These are phyloP conservation scores for Coemansia sp. DNA, from an alignment of 192 early-diverging fungal species.

Conservation along the genomic window DNA sequence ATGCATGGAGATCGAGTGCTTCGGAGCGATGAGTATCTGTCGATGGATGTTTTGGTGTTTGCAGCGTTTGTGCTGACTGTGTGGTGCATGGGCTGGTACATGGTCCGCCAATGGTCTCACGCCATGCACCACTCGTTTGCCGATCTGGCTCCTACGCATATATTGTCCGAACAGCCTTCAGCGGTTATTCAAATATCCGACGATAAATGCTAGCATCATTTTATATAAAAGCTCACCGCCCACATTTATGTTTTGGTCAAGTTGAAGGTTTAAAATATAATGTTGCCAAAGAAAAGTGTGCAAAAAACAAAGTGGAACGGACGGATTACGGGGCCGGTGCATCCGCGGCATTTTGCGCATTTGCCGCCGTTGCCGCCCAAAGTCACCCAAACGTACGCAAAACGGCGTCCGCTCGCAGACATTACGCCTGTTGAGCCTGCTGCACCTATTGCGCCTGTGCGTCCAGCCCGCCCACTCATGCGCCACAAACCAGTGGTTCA, in stretches of 20 bases:
- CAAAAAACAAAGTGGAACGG: background rate
- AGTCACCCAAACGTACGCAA: conserved; percentile 19
- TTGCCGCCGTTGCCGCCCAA: conserved; percentile 40
- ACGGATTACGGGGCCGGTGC: conserved; percentile 21
- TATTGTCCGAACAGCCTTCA: background rate
- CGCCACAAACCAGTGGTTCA: background rate
- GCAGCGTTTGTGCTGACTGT: conserved; percentile 12
- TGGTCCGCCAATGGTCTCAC: conserved; percentile 21
- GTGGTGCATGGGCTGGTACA: conserved; percentile 23
- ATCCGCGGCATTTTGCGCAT: conserved; percentile 13
- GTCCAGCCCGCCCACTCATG: background rate
- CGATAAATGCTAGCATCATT: conserved; percentile 2
- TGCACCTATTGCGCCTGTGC: background rate
- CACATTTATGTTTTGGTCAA: too few species aligned
- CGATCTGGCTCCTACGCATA: background rate
- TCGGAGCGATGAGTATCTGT: background rate
- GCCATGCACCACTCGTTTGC: background rate
- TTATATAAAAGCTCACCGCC: background rate
- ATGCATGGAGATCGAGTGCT: conserved; percentile 1
- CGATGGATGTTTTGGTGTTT: conserved; percentile 13
- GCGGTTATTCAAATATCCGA: background rate
- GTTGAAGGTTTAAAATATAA: background rate
- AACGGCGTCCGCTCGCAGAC: background rate
- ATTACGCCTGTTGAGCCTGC: background rate
- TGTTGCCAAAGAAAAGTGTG: background rate